Evolutionary conservation across 257 asterid genomes (phyloP).

Genomic region (Penstemon newberryi): DNA sequence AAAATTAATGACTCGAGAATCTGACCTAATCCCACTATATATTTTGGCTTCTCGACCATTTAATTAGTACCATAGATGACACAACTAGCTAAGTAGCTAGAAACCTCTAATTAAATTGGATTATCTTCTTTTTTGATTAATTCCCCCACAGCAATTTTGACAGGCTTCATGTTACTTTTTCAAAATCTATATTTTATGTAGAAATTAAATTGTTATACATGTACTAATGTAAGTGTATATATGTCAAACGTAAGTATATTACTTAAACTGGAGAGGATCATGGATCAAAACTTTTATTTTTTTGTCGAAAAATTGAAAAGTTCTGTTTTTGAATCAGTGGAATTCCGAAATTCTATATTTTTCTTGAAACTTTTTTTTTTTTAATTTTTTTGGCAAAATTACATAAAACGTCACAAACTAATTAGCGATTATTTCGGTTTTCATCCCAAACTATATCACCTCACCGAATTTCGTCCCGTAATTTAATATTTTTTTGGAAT

Average conservation of each 20-base stretch:
- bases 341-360: too few relatives aligned
- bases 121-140: slow-evolving; percentile 16
- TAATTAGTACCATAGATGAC: neutral
- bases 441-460: too few relatives aligned
- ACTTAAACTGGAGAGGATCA: neutral
- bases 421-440: too few relatives aligned
- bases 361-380: too few relatives aligned
- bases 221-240: neutral
- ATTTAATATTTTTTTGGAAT: too few relatives aligned
- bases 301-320: neutral
- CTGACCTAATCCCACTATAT: neutral
- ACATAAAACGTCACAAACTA: too few relatives aligned
- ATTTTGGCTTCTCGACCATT: slow-evolving; percentile 4
- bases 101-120: slow-evolving; percentile 6
- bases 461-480: too few relatives aligned
- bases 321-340: neutral
- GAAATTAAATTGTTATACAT: too few relatives aligned
- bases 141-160: neutral
- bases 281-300: neutral
- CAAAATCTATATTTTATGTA: neutral
- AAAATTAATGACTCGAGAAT: neutral
- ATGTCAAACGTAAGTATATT: neutral
- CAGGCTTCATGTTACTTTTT: neutral
- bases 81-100: neutral
- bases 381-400: too few relatives aligned